A percentile compares a stretch with the other conserved stretches of the same genome.
phyloP scores from a whole-genome alignment of 352 stramenopile species.

The Phytophthora lateralis region DNA sequence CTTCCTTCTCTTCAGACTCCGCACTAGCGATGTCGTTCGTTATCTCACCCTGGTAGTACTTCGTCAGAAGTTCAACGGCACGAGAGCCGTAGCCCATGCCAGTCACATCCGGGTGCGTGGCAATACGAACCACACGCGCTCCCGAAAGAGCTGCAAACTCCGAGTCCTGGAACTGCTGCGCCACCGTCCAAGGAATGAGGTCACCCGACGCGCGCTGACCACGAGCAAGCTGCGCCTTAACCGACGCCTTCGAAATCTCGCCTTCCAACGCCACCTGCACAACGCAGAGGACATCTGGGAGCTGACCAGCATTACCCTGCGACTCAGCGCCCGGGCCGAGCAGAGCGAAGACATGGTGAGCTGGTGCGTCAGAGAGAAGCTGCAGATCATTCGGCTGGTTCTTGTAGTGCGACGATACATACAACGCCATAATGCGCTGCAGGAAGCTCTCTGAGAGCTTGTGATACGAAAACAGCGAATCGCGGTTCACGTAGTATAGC shows the following conservation, averaged over 20 bases:
- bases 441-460: conserved; percentile 97
- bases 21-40: conserved; percentile 48
- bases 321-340: conserved; percentile 94
- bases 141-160: conserved; percentile 98
- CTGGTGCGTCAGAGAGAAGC: conserved; percentile 97
- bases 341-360: conserved; percentile 98
- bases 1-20: conserved; percentile 35
- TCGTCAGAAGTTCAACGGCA: conserved; percentile 94
- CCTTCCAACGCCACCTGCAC: conserved; percentile 98
- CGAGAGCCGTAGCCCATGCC: conserved; percentile 98
- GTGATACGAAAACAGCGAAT: conserved; percentile 99
- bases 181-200: conserved; percentile 99
- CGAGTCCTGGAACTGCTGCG: conserved; percentile 99
- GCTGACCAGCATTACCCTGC: conserved; percentile 84
- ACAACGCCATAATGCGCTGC: conserved; percentile 95
- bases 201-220: conserved; percentile 98
- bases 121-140: conserved; percentile 97
- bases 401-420: conserved; percentile 99
- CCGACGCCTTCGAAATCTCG: conserved; percentile 96
- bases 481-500: conserved; percentile 98
- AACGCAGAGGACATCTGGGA: conserved; percentile 98
- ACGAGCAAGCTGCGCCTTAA: conserved; percentile 94
- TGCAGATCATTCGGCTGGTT: conserved; percentile 99
- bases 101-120: conserved; percentile 96
- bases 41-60: conserved; percentile 99